phyloP scores from a whole-genome alignment of 2,329 filamentous ascomycete species.

The Fusarium compactum region DNA sequence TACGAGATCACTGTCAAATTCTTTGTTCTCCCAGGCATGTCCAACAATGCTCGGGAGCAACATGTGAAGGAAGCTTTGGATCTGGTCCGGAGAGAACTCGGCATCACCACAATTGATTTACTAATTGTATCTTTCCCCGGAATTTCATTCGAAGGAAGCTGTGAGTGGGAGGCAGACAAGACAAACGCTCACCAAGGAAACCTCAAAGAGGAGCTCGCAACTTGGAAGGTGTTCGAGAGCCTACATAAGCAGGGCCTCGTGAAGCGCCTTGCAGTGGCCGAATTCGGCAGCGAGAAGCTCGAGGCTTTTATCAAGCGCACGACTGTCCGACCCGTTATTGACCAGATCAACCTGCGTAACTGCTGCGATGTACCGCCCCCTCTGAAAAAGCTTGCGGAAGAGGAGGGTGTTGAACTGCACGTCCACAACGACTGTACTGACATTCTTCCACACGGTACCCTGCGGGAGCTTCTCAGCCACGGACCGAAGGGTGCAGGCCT shows the following conservation, averaged over 20 bases:
- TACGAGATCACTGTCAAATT: conserved; percentile 98
- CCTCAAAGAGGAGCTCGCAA: conserved; percentile 74
- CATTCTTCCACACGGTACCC: conserved; percentile 85
- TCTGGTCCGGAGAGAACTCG: conserved; percentile 83
- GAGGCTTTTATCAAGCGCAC: conserved; percentile 80
- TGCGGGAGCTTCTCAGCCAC: conserved; percentile 84
- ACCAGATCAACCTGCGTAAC: conserved; percentile 96
- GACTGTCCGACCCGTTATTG: conserved; percentile 79
- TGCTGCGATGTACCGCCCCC: conserved; percentile 96
- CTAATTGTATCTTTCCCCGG: conserved; percentile 94
- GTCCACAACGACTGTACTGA: conserved; percentile 96
- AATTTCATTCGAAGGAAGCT: conserved; percentile 92
- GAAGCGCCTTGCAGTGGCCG: conserved; percentile 82
- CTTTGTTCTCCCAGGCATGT: conserved; percentile 85
- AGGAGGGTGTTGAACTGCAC: conserved; percentile 84
- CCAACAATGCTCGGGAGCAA: conserved; percentile 71
- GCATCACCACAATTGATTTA: conserved; percentile 81
- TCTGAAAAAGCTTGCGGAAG: conserved; percentile 85
- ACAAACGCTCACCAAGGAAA: conserved; percentile 71
- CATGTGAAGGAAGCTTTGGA: conserved; percentile 84
- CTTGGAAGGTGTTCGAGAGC: conserved; percentile 79
- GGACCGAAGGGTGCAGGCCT: conserved; percentile 80
- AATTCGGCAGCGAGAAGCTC: conserved; percentile 89
- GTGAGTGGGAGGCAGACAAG: conserved; percentile 80
- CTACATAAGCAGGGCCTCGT: conserved; percentile 79